Evolutionary conservation across 1,284 basidiomycete genomes (phyloP).

Genomic region (Apiotrichum akiyoshidainum): DNA sequence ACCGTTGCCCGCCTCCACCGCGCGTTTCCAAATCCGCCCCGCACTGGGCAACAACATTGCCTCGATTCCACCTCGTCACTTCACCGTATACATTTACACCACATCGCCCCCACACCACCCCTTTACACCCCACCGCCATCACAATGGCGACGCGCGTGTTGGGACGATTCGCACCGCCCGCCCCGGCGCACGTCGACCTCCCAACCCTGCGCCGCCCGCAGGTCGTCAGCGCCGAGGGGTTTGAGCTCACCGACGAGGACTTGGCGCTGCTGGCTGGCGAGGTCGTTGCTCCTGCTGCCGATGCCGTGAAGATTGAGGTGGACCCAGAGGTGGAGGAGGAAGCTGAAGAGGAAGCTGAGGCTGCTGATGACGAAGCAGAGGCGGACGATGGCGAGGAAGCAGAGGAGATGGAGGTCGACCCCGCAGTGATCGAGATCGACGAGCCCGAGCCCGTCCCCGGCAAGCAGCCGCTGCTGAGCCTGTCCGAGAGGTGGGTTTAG

Average conservation of each 20-base stretch:
- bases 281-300: background rate
- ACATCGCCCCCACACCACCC: background rate
- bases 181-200: constrained; percentile 28
- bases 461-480: constrained; percentile 28
- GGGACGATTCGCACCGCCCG: constrained; percentile 14
- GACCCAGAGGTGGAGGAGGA: constrained; percentile 22
- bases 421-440: constrained; percentile 6
- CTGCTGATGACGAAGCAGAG: constrained; percentile 4
- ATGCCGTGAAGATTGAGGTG: background rate
- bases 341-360: constrained; percentile 4
- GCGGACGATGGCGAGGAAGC: constrained; percentile 10
- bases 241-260: constrained; percentile 38
- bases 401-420: constrained; percentile 10
- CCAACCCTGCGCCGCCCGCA: constrained; percentile 34
- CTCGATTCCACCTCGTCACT: too few species aligned
- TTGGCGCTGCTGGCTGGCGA: constrained; percentile 40
- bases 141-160: constrained; percentile 17
- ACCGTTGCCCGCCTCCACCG: too few species aligned
- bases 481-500: constrained; percentile 41
- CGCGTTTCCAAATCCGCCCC: too few species aligned
- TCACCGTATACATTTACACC: background rate
- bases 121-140: background rate
- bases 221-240: constrained; percentile 32
- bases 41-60: too few species aligned
- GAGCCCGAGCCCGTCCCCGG: constrained; percentile 8